These are phyloP conservation scores for Gautieria morchelliformis DNA, from an alignment of 768 basidiomycete genomes.

Conservation along the genomic window DNA sequence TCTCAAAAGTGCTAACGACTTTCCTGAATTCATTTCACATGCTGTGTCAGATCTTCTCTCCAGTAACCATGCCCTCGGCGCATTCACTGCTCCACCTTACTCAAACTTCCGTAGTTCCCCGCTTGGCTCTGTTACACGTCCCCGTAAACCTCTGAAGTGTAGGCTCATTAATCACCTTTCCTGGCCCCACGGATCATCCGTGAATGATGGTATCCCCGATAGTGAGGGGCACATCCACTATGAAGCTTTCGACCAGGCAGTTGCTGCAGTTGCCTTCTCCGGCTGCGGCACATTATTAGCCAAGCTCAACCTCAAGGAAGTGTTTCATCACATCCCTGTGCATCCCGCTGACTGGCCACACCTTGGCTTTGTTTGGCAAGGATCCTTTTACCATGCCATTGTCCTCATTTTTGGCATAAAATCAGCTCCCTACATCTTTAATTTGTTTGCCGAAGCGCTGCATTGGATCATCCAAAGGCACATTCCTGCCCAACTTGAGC, in stretches of 20 bases:
- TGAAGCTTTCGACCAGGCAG: no score
- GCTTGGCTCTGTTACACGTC: no score
- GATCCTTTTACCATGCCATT: conserved; percentile 25
- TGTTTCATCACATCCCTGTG: conserved; percentile 29
- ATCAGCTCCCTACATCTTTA: conserved; percentile 31
- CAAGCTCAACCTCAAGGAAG: conserved; percentile 29
- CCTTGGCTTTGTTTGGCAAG: conserved; percentile 24
- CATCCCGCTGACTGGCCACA: conserved; percentile 22
- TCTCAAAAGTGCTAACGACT: conserved; percentile 8
- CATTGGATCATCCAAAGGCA: no score
- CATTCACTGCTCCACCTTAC: conserved; percentile 13
- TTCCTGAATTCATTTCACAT: neutral
- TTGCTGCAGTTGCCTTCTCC: conserved; percentile 2
- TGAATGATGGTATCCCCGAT: no score
- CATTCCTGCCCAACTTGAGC: no score
- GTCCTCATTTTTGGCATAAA: no score
- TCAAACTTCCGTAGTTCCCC: conserved; percentile 15
- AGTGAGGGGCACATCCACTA: no score
- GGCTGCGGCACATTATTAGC: conserved; percentile 23
- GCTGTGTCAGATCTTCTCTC: conserved; percentile 3
- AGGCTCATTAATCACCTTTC: no score
- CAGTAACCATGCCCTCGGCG: conserved; percentile 10
- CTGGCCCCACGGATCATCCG: no score
- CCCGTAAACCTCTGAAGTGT: no score
- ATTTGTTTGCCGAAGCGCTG: no score